These are phyloP conservation scores for Grosmannia huntii DNA, from an alignment of 2,329 filamentous ascomycete species.

Conservation along the genomic window DNA sequence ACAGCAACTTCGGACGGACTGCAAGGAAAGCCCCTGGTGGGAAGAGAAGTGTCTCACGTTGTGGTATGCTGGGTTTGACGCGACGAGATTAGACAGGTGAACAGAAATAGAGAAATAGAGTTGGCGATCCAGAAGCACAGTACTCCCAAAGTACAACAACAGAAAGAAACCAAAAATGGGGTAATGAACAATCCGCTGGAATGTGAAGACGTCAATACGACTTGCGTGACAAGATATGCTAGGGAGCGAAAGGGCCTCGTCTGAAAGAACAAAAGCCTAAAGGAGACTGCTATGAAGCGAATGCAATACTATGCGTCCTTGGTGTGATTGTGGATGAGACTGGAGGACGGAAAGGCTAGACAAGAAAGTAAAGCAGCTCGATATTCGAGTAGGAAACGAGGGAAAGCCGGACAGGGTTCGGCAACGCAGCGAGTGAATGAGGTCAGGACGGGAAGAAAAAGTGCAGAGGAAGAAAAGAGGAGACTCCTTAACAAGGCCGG, in stretches of 20 bases:
- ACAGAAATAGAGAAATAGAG: conserved; percentile 1
- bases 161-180: background rate
- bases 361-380: background rate
- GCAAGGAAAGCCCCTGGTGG: background rate
- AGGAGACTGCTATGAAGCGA: background rate
- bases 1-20: background rate
- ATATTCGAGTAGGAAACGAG: background rate
- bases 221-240: background rate
- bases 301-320: background rate
- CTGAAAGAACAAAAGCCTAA: background rate
- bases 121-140: conserved; percentile 6
- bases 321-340: background rate
- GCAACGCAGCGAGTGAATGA: background rate
- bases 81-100: conserved; percentile 1
- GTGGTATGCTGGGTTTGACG: background rate
- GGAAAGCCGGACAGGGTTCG: background rate
- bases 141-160: background rate
- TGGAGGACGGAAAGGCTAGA: background rate
- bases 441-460: background rate
- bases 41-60: conserved; percentile 3
- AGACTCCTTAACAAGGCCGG: background rate
- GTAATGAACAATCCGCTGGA: background rate
- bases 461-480: background rate
- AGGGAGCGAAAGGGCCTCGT: background rate
- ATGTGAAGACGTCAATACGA: background rate